Percentiles rank a stretch among this genome's conserved stretches.
These are phyloP conservation scores for Schizophyllum amplum DNA, from an alignment of 1,284 basidiomycete genomes.

Conservation along the genomic window DNA sequence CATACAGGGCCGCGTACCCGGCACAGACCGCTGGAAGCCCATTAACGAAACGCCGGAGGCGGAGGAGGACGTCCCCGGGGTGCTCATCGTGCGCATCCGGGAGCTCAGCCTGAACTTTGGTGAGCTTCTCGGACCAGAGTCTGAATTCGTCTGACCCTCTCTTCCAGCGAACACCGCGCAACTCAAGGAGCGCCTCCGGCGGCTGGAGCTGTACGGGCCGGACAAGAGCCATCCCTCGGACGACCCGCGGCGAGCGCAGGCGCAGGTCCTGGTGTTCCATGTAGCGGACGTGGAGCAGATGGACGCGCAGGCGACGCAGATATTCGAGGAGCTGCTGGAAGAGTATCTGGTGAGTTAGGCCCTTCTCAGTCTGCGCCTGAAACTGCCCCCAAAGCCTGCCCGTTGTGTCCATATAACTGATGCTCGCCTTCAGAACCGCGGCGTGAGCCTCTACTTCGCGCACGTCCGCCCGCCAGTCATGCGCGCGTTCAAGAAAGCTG, in stretches of 20 bases:
- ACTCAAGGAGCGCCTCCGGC: conserved; percentile 80
- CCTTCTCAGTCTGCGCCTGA: background rate
- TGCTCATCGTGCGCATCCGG: conserved; percentile 73
- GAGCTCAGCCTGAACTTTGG: conserved; percentile 75
- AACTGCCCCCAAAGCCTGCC: background rate
- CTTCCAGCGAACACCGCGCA: conserved; percentile 79
- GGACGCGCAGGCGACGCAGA: conserved; percentile 86
- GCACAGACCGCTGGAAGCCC: conserved; percentile 76
- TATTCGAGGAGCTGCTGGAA: conserved; percentile 73
- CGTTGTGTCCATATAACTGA: background rate
- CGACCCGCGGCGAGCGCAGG: conserved; percentile 66
- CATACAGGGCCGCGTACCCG: conserved; percentile 66
- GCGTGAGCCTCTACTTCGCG: conserved; percentile 71
- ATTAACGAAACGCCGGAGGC: conserved; percentile 73
- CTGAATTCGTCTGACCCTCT: conserved; percentile 4
- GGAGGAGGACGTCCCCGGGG: conserved; percentile 68
- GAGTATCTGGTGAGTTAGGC: conserved; percentile 54
- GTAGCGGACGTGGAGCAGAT: conserved; percentile 80
- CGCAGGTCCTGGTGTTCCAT: conserved; percentile 80
- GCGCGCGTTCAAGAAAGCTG: conserved; percentile 58
- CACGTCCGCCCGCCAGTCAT: conserved; percentile 57
- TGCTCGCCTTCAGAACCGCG: conserved; percentile 41
- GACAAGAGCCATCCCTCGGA: conserved; percentile 81
- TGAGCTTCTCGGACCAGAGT: conserved; percentile 20
- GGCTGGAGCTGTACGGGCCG: conserved; percentile 76